Evolutionary conservation across 2,329 filamentous ascomycete species (phyloP).

Genomic region (Claviceps citrina): DNA sequence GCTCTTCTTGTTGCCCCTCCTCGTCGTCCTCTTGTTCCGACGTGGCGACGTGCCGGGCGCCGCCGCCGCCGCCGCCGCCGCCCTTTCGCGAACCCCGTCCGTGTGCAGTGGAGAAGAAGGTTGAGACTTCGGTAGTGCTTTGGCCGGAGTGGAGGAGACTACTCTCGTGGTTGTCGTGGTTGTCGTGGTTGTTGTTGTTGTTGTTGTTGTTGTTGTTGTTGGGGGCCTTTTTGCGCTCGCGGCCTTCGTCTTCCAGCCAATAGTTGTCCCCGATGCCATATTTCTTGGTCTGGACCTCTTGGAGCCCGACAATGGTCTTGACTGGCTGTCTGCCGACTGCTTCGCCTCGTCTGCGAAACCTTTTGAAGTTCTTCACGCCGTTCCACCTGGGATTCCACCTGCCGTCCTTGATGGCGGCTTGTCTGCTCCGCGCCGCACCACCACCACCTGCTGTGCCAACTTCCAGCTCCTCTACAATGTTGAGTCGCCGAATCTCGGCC

Average conservation of each 20-base stretch:
- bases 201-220: too few species aligned
- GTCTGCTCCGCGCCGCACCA: conserved; percentile 18
- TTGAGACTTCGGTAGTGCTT: too few species aligned
- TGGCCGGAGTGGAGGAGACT: background rate
- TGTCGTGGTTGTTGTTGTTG: too few species aligned
- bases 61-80: background rate
- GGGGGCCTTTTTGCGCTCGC: conserved; percentile 14
- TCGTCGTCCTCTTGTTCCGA: conserved; percentile 19
- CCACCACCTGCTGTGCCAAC: conserved; percentile 29
- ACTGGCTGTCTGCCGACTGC: conserved; percentile 24
- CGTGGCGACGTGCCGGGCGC: conserved; percentile 13
- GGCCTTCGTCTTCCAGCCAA: conserved; percentile 46
- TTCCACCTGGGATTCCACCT: conserved; percentile 87
- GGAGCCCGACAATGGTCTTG: conserved; percentile 51
- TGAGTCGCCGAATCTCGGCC: conserved; percentile 55
- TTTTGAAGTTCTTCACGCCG: conserved; percentile 90
- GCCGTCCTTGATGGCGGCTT: conserved; percentile 36
- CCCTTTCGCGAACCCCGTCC: too few species aligned
- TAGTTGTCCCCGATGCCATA: conserved; percentile 64
- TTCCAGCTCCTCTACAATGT: conserved; percentile 63
- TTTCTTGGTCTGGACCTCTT: conserved; percentile 55
- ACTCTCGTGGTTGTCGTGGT: too few species aligned
- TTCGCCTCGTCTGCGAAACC: conserved; percentile 51
- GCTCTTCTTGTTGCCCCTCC: conserved; percentile 1
- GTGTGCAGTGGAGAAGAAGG: too few species aligned